Conservation (phyloP, 441 rosid genomes). For the Populus hybrid region DNA sequence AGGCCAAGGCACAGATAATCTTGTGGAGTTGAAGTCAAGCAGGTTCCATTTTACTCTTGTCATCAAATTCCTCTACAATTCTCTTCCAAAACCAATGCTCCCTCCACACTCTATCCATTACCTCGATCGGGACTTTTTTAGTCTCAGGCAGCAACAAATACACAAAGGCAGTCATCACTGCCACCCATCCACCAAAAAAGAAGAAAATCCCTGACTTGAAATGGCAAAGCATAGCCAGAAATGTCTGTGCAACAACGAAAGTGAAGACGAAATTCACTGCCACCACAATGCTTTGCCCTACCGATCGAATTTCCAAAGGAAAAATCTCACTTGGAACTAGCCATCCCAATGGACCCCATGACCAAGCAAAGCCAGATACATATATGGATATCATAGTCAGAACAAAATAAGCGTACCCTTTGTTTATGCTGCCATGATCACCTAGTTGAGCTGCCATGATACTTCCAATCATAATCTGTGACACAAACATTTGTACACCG, state of each 20-base stretch:
- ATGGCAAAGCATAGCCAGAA: conserved; percentile 58
- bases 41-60: neutral
- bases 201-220: conserved; percentile 64
- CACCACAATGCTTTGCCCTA: conserved; percentile 62
- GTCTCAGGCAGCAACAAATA: conserved; percentile 68
- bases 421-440: conserved; percentile 44
- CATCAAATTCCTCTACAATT: conserved; percentile 31
- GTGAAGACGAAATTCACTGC: conserved; percentile 56
- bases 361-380: conserved; percentile 64
- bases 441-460: conserved; percentile 40
- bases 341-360: conserved; percentile 82
- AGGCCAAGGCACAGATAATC: too few relatives aligned
- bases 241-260: conserved; percentile 53
- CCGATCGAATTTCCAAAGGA: conserved; percentile 65
- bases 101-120: conserved; percentile 59
- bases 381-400: conserved; percentile 50
- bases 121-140: conserved; percentile 61
- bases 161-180: conserved; percentile 55
- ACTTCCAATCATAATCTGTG: conserved; percentile 54
- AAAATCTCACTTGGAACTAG: conserved; percentile 71
- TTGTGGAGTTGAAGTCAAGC: neutral
- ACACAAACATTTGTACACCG: conserved; percentile 59
- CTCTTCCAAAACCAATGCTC: conserved; percentile 76
- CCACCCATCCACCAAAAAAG: conserved; percentile 62
- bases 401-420: conserved; percentile 45